Percentiles rank a stretch among this genome's conserved stretches.
Evolutionary conservation across 129 eudicot species (phyloP).

Genomic region (Tagetes patula): DNA sequence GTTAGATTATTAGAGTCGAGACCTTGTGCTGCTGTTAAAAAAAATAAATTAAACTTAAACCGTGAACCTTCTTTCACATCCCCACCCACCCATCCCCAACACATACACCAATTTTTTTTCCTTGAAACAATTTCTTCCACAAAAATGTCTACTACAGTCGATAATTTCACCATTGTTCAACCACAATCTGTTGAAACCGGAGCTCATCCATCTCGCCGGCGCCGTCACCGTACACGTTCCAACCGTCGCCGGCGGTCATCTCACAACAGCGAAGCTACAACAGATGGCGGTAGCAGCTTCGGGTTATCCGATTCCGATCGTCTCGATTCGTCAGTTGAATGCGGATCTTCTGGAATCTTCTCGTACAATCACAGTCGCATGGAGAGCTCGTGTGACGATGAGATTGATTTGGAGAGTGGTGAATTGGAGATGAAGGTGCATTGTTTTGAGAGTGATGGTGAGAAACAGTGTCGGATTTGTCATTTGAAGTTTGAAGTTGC

Average conservation of each 20-base stretch:
- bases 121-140: neutral
- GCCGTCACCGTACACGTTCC: conserved; percentile 34
- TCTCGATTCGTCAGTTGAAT: conserved; percentile 34
- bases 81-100: neutral
- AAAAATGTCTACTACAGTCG: conserved; percentile 30
- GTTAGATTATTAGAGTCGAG: too few relatives aligned
- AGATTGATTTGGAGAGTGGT: conserved; percentile 65
- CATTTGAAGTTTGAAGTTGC: conserved; percentile 44
- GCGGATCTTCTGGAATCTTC: conserved; percentile 38
- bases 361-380: conserved; percentile 36
- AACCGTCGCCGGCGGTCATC: conserved; percentile 32
- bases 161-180: conserved; percentile 13
- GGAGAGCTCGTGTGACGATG: conserved; percentile 27
- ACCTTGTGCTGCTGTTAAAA: too few relatives aligned
- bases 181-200: conserved; percentile 4
- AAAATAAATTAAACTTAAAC: too few relatives aligned
- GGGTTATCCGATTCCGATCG: conserved; percentile 50
- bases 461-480: conserved; percentile 60
- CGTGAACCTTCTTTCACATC: neutral
- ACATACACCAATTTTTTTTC: neutral
- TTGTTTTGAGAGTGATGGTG: conserved; percentile 20
- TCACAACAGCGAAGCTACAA: conserved; percentile 26
- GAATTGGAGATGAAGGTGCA: conserved; percentile 61
- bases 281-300: conserved; percentile 45
- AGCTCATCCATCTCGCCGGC: conserved; percentile 32